Evolutionary conservation across 257 asterid species (phyloP).

Genomic region (Verbascum thapsus): DNA sequence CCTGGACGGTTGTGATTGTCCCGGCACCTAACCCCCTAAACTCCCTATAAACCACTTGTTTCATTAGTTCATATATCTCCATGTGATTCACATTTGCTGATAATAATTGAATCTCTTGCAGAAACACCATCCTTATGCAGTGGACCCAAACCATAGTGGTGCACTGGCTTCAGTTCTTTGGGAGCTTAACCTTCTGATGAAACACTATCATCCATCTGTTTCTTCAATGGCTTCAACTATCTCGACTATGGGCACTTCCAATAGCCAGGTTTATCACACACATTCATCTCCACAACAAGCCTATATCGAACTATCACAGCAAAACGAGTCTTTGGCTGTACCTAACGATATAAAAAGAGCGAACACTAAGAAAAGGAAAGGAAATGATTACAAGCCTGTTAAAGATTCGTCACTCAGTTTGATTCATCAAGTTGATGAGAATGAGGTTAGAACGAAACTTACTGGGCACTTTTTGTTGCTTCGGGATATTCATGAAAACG

Average conservation of each 20-base stretch:
- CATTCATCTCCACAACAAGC: slow-evolving; percentile 84
- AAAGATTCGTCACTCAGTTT: slow-evolving; percentile 29
- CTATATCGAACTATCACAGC: slow-evolving; percentile 49
- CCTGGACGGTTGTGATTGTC: no score
- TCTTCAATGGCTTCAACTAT: slow-evolving; percentile 65
- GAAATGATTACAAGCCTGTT: slow-evolving; percentile 26
- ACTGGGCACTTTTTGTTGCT: slow-evolving; percentile 58
- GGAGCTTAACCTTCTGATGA: slow-evolving; percentile 86
- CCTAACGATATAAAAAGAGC: slow-evolving; percentile 36
- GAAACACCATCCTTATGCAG: slow-evolving; percentile 80
- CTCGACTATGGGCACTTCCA: slow-evolving; percentile 58
- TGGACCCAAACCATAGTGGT: slow-evolving; percentile 92
- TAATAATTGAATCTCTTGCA: slow-evolving; percentile 37
- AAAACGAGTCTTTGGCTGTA: slow-evolving; percentile 45
- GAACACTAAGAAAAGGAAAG: slow-evolving; percentile 45
- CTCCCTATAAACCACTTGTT: no score
- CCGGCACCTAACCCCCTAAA: no score
- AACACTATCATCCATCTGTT: slow-evolving; percentile 78
- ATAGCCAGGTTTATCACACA: slow-evolving; percentile 60
- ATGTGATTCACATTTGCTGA: slow-evolving; percentile 8
- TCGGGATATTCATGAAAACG: slow-evolving; percentile 67
- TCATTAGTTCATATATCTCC: background rate
- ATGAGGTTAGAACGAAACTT: slow-evolving; percentile 56
- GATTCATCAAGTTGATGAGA: slow-evolving; percentile 40
- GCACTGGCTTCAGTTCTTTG: slow-evolving; percentile 96